phyloP scores from a whole-genome alignment of 2,329 filamentous ascomycete species.

The Fusarium sp. region DNA sequence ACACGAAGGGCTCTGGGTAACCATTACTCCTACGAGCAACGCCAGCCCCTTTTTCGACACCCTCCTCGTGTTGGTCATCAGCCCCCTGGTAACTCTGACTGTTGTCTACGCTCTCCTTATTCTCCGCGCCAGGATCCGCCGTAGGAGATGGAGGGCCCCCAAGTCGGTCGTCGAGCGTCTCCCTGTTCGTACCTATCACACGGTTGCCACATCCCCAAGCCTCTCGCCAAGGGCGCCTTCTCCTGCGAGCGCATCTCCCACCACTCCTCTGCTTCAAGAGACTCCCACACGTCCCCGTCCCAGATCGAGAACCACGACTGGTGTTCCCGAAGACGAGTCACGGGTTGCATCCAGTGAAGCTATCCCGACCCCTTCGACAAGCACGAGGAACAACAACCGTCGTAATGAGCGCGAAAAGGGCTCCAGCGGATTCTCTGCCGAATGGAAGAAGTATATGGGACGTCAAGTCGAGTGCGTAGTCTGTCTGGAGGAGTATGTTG shows the following conservation, averaged over 20 bases:
- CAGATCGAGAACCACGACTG: constrained; percentile 70
- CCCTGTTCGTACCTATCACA: constrained; percentile 95
- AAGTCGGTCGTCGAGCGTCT: constrained; percentile 94
- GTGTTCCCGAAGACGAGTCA: constrained; percentile 61
- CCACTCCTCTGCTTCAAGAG: constrained; percentile 79
- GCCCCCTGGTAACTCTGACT: constrained; percentile 88
- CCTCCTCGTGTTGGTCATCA: constrained; percentile 93
- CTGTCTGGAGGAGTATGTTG: constrained; percentile 93
- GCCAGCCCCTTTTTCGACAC: constrained; percentile 96
- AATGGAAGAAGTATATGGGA: constrained; percentile 73
- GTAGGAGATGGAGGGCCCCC: constrained; percentile 93
- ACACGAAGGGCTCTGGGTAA: constrained; percentile 90
- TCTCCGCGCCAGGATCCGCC: constrained; percentile 84
- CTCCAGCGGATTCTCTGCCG: constrained; percentile 51
- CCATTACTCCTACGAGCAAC: constrained; percentile 87
- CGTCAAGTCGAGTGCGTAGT: constrained; percentile 89
- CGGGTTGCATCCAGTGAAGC: constrained; percentile 55
- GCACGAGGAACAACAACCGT: constrained; percentile 44
- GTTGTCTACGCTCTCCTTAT: constrained; percentile 91
- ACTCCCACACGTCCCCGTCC: constrained; percentile 62
- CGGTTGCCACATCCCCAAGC: constrained; percentile 68
- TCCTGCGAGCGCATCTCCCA: constrained; percentile 71
- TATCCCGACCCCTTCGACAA: constrained; percentile 49
- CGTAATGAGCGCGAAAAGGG: constrained; percentile 59
- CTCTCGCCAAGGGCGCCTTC: constrained; percentile 67